Conservation (phyloP, 2,329 filamentous ascomycete genomes). For the Aspergillus fumigatiaffinis region DNA sequence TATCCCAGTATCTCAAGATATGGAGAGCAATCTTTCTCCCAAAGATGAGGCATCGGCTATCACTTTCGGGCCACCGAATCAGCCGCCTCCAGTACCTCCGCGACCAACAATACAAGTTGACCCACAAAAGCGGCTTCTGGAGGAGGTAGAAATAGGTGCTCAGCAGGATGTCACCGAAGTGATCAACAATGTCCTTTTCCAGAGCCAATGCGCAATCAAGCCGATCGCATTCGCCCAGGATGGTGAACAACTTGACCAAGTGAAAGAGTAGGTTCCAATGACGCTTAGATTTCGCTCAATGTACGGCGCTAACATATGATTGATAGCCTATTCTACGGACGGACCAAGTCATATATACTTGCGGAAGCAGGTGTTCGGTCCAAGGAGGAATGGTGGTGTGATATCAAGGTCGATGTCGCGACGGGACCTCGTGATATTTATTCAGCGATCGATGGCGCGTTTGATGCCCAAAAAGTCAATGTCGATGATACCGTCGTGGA, state of each 20-base stretch:
- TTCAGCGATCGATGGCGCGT: constrained; percentile 77
- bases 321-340: constrained; percentile 49
- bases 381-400: constrained; percentile 58
- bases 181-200: constrained; percentile 85
- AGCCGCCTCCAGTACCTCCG: constrained; percentile 58
- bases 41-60: constrained; percentile 3
- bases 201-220: constrained; percentile 82
- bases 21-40: constrained; percentile 2
- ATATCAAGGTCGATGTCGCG: constrained; percentile 59
- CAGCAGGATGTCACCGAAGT: constrained; percentile 98
- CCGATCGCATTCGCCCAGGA: constrained; percentile 62
- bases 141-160: constrained; percentile 56
- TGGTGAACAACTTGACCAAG: constrained; percentile 74
- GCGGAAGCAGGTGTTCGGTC: constrained; percentile 44
- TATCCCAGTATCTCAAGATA: constrained; percentile 10
- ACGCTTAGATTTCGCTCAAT: not conserved
- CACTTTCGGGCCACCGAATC: constrained; percentile 37
- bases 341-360: constrained; percentile 44
- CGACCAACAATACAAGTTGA: constrained; percentile 40
- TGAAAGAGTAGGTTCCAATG: constrained; percentile 56
- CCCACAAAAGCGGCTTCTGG: constrained; percentile 36
- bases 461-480: constrained; percentile 73
- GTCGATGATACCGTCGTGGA: constrained; percentile 57
- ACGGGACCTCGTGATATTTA: constrained; percentile 66
- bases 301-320: not conserved